These are phyloP conservation scores for Centrapalus pauciflorus DNA, from an alignment of 129 eudicot genomes.

Conservation along the genomic window DNA sequence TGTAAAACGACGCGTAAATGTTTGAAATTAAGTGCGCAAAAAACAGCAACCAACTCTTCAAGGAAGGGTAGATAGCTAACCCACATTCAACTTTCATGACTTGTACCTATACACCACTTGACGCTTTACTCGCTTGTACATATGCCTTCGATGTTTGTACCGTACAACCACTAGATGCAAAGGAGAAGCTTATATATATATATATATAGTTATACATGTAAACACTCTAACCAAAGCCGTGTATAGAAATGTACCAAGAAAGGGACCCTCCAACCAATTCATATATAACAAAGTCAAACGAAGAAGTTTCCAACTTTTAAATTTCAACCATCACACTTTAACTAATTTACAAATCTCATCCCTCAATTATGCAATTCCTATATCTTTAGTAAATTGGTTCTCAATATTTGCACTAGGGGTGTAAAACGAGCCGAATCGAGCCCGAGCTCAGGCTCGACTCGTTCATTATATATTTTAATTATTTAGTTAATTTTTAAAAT, in stretches of 20 bases:
- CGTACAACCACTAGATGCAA: slow-evolving; percentile 15
- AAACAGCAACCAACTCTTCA: slow-evolving; percentile 24
- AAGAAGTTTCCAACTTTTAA: slow-evolving; percentile 31
- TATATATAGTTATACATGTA: too few relatives aligned
- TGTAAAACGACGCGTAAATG: slow-evolving; percentile 20
- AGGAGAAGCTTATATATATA: background rate
- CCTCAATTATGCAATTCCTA: background rate
- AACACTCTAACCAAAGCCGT: slow-evolving; percentile 25
- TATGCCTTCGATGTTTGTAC: background rate
- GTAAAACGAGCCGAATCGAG: too few relatives aligned
- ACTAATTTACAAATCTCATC: background rate
- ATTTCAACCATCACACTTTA: slow-evolving; percentile 7
- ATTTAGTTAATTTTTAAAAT: too few relatives aligned
- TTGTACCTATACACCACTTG: slow-evolving; percentile 7
- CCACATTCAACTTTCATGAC: background rate
- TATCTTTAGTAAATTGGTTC: background rate
- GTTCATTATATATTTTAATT: too few relatives aligned
- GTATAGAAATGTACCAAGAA: slow-evolving; percentile 26
- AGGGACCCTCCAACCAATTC: slow-evolving; percentile 34
- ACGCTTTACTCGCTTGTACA: slow-evolving; percentile 8
- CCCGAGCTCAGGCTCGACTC: too few relatives aligned
- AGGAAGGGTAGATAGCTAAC: slow-evolving; percentile 33
- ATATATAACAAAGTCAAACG: slow-evolving; percentile 41
- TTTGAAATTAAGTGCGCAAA: slow-evolving; percentile 8
- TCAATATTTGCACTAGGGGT: too few relatives aligned